Evolutionary conservation across 164 flowering plant species (phyloP).

Genomic region (Aristolochia californica): DNA sequence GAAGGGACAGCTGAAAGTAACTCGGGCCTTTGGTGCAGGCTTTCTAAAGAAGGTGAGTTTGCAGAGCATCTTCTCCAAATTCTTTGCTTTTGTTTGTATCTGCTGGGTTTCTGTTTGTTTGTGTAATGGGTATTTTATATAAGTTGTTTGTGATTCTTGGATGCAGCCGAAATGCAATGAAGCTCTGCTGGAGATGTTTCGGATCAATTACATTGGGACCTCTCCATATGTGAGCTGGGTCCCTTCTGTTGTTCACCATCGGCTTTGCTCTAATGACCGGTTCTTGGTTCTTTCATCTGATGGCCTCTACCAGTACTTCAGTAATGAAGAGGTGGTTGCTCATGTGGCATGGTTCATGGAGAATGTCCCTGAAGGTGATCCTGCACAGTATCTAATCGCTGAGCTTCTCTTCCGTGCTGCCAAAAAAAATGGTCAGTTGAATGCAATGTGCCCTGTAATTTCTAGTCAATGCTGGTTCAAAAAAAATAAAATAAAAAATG

Average conservation of each 20-base stretch:
- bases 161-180: slow-evolving; percentile 54
- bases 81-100: too few species aligned
- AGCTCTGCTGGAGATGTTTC: slow-evolving; percentile 52
- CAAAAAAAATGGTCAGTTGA: slow-evolving; percentile 52
- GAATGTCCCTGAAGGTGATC: slow-evolving; percentile 64
- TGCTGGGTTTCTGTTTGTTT: too few species aligned
- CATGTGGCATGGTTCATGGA: slow-evolving; percentile 64
- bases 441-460: background rate
- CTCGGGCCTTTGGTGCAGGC: slow-evolving; percentile 65
- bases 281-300: slow-evolving; percentile 65
- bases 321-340: slow-evolving; percentile 64
- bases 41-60: slow-evolving; percentile 48
- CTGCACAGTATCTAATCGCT: slow-evolving; percentile 59
- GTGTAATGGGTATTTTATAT: background rate
- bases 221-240: slow-evolving; percentile 48
- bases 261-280: slow-evolving; percentile 50
- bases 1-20: slow-evolving; percentile 63
- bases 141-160: slow-evolving; percentile 13
- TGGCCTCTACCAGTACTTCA: slow-evolving; percentile 65
- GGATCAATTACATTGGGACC: slow-evolving; percentile 42
- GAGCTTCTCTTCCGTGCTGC: slow-evolving; percentile 70
- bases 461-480: too few species aligned
- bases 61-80: background rate
- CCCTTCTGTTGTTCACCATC: slow-evolving; percentile 43
- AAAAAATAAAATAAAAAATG: too few species aligned